Base-by-base conservation (phyloP, 495 filamentous ascomycete species). In the Xylaria bambusicola region DNA sequence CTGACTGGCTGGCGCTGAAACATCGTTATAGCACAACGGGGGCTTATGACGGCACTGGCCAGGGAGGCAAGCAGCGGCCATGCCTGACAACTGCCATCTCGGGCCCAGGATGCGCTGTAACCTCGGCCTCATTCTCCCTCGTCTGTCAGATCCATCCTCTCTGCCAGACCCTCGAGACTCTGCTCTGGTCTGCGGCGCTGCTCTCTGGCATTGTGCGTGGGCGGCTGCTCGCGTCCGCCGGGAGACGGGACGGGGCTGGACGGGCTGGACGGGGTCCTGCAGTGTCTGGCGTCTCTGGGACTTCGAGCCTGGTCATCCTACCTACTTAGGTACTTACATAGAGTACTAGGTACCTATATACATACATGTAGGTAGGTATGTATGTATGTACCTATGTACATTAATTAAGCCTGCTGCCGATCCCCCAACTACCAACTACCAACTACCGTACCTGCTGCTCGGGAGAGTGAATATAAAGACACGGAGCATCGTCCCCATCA, bases 61-160 rank as follows among this genome's bases (percentile, higher is more conserved):
- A 48, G 44, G 41, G 42, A 20, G 40, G 48, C 48, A 20, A 23
- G 49, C 24, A 38, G 50, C 57, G 48, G 57, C 47, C 42, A 59
- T 60, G 57, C 49, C 29, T 38, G 40, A 27, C 40, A 60, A 18
- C 57, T 56, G 53, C 53, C 53, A 23, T 17, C 27, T 47, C 46
- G 15, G 57, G 40, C 35, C 6, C 40, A 2, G 20, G 15, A 24
- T 9, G 57, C 49, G 57, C 49, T 60, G 57, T 53, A 60, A 60
- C 57, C 33, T 60, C 57, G 57, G 57, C 49, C 13, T 35, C 56
- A 44, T 8, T 44, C 18, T 41, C 6, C 5, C 9, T 56, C n/a
- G n/a, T n/a, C n/a, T n/a, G n/a, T n/a, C n/a, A n/a, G n/a, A n/a
- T n/a, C n/a, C n/a, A n/a, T n/a, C n/a, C n/a, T n/a, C n/a, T n/a